phyloP scores from a whole-genome alignment of 2,329 filamentous ascomycete genomes.

The Neofusicoccum laricinum region DNA sequence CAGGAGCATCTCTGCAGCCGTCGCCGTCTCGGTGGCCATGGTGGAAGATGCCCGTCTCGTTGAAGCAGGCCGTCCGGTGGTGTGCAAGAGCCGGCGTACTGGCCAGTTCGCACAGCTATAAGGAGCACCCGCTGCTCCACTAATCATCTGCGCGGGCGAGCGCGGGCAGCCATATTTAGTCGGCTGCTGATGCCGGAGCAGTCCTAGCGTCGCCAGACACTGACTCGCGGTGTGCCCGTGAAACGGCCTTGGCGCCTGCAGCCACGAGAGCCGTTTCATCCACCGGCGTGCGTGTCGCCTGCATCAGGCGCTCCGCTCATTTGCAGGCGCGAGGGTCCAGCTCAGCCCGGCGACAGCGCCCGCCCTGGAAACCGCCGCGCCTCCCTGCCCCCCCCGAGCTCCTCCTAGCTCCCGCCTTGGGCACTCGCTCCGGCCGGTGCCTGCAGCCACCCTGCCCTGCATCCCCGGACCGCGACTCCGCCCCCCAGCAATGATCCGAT shows the following conservation, averaged over 20 bases:
- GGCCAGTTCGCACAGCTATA: neutral
- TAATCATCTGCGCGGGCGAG: neutral
- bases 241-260: neutral
- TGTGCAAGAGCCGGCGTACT: neutral
- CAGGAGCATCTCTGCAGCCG: neutral
- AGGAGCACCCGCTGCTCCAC: neutral
- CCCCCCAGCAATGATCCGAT: neutral
- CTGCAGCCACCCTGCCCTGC: neutral
- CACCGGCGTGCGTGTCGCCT: neutral
- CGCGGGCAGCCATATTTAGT: neutral
- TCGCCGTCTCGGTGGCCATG: neutral
- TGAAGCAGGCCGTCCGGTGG: neutral
- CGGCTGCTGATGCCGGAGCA: too few relatives aligned
- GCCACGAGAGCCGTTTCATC: neutral
- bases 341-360: neutral
- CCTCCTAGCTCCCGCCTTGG: neutral
- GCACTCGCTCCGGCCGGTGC: neutral
- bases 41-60: neutral
- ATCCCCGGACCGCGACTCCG: constrained; percentile 1
- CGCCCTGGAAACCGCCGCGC: neutral
- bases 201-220: neutral
- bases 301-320: neutral
- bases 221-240: neutral
- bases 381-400: neutral
- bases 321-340: neutral